phyloP scores from a whole-genome alignment of 495 filamentous ascomycete species.

The Annulohypoxylon stygium region DNA sequence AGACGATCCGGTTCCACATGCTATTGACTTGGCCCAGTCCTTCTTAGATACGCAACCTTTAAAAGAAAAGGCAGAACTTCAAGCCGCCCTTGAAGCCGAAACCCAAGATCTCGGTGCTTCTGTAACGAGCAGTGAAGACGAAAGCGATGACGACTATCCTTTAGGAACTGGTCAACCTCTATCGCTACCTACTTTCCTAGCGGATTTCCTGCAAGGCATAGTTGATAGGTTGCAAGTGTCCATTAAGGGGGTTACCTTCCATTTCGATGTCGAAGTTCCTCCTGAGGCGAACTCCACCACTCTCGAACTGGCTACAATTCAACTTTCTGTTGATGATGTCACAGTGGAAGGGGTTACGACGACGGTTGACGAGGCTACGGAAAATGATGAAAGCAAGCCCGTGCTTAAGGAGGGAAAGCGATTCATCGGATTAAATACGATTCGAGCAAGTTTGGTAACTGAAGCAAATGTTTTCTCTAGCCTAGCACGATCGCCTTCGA shows the following conservation, averaged over 20 bases:
- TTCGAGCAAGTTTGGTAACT: slow-evolving; percentile 75
- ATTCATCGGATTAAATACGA: slow-evolving; percentile 71
- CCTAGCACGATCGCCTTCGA: slow-evolving; percentile 69
- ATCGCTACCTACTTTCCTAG: slow-evolving; percentile 83
- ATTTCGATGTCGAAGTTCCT: slow-evolving; percentile 73
- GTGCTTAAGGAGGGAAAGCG: slow-evolving; percentile 72
- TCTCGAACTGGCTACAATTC: slow-evolving; percentile 70
- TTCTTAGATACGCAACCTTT: slow-evolving; percentile 85
- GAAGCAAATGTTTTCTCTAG: slow-evolving; percentile 79
- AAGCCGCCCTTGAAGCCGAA: slow-evolving; percentile 78
- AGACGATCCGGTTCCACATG: slow-evolving; percentile 73
- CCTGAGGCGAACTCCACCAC: slow-evolving; percentile 67
- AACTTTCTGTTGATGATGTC: slow-evolving; percentile 74
- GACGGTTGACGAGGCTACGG: slow-evolving; percentile 31
- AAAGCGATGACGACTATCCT: slow-evolving; percentile 73
- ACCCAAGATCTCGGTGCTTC: slow-evolving; percentile 73
- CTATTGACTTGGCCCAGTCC: slow-evolving; percentile 86
- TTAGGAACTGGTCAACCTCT: slow-evolving; percentile 79
- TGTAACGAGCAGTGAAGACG: slow-evolving; percentile 67
- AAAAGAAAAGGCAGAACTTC: slow-evolving; percentile 79
- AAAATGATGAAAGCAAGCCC: slow-evolving; percentile 39
- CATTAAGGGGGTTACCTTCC: slow-evolving; percentile 69
- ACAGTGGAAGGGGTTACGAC: slow-evolving; percentile 74
- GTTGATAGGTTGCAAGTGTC: slow-evolving; percentile 81
- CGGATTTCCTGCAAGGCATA: slow-evolving; percentile 85